Evolutionary conservation across 192 early-diverging fungal species (phyloP).

Genomic region (Tieghemiomyces parasiticus): DNA sequence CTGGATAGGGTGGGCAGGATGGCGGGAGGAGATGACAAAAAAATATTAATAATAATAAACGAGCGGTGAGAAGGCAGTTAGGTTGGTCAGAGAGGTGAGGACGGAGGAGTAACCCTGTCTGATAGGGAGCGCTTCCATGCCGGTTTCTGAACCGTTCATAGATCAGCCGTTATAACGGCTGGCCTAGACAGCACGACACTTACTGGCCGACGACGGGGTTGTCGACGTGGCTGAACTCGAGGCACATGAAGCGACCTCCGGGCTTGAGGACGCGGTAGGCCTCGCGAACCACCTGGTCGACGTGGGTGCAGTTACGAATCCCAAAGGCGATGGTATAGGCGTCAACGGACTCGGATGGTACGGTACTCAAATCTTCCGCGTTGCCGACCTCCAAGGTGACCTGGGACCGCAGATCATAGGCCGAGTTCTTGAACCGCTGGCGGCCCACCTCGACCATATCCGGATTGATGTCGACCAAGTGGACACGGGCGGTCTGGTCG

Average conservation of each 20-base stretch:
- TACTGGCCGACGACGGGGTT: slow-evolving; percentile 75
- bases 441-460: slow-evolving; percentile 88
- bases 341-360: slow-evolving; percentile 68
- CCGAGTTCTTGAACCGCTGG: slow-evolving; percentile 40
- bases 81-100: too few species aligned
- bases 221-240: slow-evolving; percentile 83
- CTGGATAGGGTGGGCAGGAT: too few species aligned
- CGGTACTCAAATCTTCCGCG: slow-evolving; percentile 65
- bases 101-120: too few species aligned
- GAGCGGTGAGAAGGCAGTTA: too few species aligned
- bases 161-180: too few species aligned
- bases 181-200: too few species aligned
- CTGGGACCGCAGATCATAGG: slow-evolving; percentile 24
- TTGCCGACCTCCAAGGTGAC: slow-evolving; percentile 72
- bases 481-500: slow-evolving; percentile 48
- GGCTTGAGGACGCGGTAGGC: slow-evolving; percentile 90
- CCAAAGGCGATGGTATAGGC: slow-evolving; percentile 97
- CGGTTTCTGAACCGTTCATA: too few species aligned
- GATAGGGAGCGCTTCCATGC: too few species aligned
- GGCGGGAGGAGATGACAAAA: too few species aligned
- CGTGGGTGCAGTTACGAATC: slow-evolving; percentile 92
- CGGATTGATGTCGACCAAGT: slow-evolving; percentile 91
- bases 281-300: slow-evolving; percentile 73
- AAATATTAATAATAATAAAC: too few species aligned
- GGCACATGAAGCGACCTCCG: slow-evolving; percentile 89